Base-by-base conservation (phyloP, 139 green algal species). In the Micractinium sp. region DNA sequence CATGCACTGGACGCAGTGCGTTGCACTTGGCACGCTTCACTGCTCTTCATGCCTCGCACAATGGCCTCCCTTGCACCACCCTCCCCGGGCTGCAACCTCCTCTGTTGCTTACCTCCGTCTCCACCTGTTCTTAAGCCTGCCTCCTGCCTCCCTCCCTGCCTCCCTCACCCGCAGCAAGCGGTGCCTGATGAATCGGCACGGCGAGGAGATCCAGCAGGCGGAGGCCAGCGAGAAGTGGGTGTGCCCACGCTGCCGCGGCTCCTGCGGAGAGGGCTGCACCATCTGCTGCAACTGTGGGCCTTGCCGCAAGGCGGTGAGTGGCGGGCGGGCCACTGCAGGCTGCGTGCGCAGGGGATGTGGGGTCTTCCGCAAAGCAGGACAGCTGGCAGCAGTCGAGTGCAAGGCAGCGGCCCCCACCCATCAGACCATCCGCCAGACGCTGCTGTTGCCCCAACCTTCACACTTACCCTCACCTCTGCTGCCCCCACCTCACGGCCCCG, bases 251-350 rank as follows among this genome's bases (percentile, higher is more conserved):
- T 98, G 96, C 94, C 91, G 96, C 35, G 95, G 94, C 83, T 95
- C 88, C 47, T 98, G 96, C 86, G 96, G 96, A 1, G 35, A 81
- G 1, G 95, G 95, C 77, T 98, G 96, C 90, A 82, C 90, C 31
- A 47, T 29, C 20, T 98, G 96, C 93, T 98, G 96, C 93, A 98
- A 98, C 93, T 98, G 96, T 87, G 95, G 95, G 0, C 96, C 93
- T 33, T 98, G 96, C 92, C 92, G 96, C 81, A 97, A 96, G 87
- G 95, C 94, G 93, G 92, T 95, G 79, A 60, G 90, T 27, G 14
- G 2, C 3, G 25, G 25, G 36, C 38, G 77, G 2, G 35, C 12
- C 67, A 35, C n/a, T 35, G 12, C n/a, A 18, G 1, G 25, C 4
- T 60, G 76, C 33, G 22, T 56, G 76, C 14, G 15, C 15, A 20